Percentiles rank a stretch among this genome's conserved stretches.
Evolutionary conservation across 2,329 filamentous ascomycete species (phyloP).

Genomic region (Colletotrichum limetticola): DNA sequence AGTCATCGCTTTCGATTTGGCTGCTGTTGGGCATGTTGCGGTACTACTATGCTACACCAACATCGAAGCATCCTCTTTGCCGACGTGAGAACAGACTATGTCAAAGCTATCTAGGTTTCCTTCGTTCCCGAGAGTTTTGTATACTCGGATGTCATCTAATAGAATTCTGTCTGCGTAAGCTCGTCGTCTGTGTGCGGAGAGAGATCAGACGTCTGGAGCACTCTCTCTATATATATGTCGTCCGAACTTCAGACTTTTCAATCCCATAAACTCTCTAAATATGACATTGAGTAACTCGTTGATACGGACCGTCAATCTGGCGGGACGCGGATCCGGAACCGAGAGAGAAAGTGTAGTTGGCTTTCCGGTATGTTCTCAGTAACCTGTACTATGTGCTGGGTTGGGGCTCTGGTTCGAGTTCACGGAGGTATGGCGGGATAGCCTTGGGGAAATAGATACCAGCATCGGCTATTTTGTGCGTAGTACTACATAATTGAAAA

Average conservation of each 20-base stretch:
- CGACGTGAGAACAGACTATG: neutral
- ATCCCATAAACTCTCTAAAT: neutral
- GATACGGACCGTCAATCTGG: neutral
- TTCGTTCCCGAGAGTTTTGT: neutral
- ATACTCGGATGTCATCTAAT: neutral
- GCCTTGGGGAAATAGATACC: too few relatives aligned
- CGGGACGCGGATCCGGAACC: neutral
- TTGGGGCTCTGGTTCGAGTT: too few relatives aligned
- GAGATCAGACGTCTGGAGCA: neutral
- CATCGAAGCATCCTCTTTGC: neutral
- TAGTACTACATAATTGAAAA: too few relatives aligned
- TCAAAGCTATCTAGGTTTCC: too few relatives aligned
- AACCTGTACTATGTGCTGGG: neutral
- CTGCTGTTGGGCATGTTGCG: too few relatives aligned
- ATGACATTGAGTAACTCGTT: neutral
- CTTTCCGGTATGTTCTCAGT: neutral
- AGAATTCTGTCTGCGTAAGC: neutral
- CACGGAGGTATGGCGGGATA: too few relatives aligned
- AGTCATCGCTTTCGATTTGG: neutral
- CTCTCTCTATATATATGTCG: neutral
- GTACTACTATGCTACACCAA: neutral
- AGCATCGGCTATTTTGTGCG: too few relatives aligned
- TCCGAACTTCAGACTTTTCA: neutral
- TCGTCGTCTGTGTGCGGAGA: neutral
- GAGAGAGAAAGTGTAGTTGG: neutral